phyloP scores from a whole-genome alignment of 208 protist genomes.

The Leishmania guyanensis region DNA sequence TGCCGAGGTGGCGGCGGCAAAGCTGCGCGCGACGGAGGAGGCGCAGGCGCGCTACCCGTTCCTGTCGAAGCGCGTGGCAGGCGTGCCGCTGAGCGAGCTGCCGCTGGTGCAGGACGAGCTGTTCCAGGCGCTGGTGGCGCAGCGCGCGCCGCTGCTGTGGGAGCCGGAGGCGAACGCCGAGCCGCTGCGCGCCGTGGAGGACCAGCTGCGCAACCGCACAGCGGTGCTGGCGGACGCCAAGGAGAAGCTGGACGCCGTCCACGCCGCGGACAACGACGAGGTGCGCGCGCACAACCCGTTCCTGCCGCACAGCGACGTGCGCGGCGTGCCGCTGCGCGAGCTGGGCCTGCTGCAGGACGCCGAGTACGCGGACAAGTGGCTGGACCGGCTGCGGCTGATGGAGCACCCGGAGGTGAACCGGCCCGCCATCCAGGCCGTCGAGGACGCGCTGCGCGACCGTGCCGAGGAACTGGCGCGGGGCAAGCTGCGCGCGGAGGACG shows the following conservation, averaged over 20 bases:
- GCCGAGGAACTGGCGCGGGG: too few relatives aligned
- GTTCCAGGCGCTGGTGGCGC: constrained; percentile 28
- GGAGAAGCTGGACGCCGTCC: constrained; percentile 28
- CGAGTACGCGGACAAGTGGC: constrained; percentile 13
- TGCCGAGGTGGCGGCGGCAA: constrained; percentile 26
- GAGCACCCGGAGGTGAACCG: constrained; percentile 37
- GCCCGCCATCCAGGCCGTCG: too few relatives aligned
- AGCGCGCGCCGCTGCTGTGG: constrained; percentile 33
- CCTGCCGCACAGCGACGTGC: constrained; percentile 36
- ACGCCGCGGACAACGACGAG: constrained; percentile 31
- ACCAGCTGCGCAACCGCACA: not conserved
- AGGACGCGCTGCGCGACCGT: too few relatives aligned
- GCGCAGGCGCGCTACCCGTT: constrained; percentile 54
- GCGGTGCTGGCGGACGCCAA: constrained; percentile 26
- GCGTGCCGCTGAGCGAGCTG: constrained; percentile 47
- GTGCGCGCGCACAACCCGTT: constrained; percentile 49
- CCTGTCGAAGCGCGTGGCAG: constrained; percentile 42
- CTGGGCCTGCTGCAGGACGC: constrained; percentile 30
- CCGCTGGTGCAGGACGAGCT: constrained; percentile 34
- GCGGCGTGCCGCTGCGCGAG: constrained; percentile 35
- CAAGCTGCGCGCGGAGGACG: too few relatives aligned
- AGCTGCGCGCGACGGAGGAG: constrained; percentile 37
- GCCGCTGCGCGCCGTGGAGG: not conserved
- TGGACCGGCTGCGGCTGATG: not conserved
- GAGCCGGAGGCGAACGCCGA: not conserved